Percentiles rank a stretch among this genome's conserved stretches.
Conservation (phyloP, 2,329 filamentous ascomycete species). For the Corynespora cassiicola region DNA sequence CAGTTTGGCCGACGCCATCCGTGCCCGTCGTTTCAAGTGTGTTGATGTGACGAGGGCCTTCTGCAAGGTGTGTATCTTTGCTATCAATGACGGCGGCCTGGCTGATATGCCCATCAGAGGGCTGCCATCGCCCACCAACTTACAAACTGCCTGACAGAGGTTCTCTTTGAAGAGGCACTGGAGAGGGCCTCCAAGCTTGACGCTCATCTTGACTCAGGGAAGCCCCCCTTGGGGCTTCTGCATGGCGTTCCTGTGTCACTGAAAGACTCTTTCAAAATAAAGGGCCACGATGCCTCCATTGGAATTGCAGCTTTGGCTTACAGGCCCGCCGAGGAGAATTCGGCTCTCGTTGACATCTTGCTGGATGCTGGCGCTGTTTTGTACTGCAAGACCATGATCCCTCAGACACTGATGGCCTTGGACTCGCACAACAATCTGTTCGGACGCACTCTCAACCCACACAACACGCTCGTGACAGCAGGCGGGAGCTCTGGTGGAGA, state of each 20-base stretch:
- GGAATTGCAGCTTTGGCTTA: slow-evolving; percentile 52
- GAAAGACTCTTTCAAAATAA: slow-evolving; percentile 59
- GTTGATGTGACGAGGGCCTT: slow-evolving; percentile 51
- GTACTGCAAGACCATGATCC: slow-evolving; percentile 62
- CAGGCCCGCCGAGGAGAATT: slow-evolving; percentile 46
- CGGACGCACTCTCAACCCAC: slow-evolving; percentile 55
- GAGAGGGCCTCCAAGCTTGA: slow-evolving; percentile 47
- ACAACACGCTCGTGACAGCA: slow-evolving; percentile 55
- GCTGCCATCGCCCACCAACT: slow-evolving; percentile 56
- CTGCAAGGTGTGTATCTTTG: slow-evolving; percentile 43
- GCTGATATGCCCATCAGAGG: slow-evolving; percentile 32
- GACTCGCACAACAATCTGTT: slow-evolving; percentile 61
- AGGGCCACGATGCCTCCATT: slow-evolving; percentile 51
- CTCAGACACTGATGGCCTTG: slow-evolving; percentile 60
- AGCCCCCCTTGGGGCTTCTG: slow-evolving; percentile 51
- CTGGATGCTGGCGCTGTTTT: slow-evolving; percentile 56
- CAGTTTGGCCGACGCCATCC: slow-evolving; percentile 44
- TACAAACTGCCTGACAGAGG: slow-evolving; percentile 50
- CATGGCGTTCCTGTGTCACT: slow-evolving; percentile 57
- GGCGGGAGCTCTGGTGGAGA: slow-evolving; percentile 62
- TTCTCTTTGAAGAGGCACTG: slow-evolving; percentile 45
- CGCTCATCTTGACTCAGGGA: slow-evolving; percentile 45
- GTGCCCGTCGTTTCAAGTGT: slow-evolving; percentile 40
- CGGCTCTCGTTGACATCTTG: slow-evolving; percentile 52
- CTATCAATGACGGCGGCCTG: not conserved